A percentile compares a stretch with the other conserved stretches of the same genome.
These are phyloP conservation scores for Exobasidium rhododendri DNA, from an alignment of 1,284 basidiomycete species.

Conservation along the genomic window DNA sequence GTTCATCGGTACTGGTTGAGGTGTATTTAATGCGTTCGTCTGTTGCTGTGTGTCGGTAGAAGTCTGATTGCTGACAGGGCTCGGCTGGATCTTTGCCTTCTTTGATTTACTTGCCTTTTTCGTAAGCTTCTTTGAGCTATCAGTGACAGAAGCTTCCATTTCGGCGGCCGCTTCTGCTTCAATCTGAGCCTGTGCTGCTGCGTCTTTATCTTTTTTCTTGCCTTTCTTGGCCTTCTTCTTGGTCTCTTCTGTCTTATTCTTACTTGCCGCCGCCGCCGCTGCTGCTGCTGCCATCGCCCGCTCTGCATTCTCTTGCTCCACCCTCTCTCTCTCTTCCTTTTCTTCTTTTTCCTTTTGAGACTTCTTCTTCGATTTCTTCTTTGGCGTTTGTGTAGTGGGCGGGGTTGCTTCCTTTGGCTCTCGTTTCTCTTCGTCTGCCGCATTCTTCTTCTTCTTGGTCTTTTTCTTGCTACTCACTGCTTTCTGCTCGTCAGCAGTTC, in stretches of 20 bases:
- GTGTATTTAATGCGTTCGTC: neutral
- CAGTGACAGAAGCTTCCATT: neutral
- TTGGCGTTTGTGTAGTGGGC: constrained; percentile 17
- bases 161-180: neutral
- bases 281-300: constrained; percentile 20
- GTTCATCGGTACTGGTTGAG: neutral
- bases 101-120: neutral
- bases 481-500: neutral
- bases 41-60: neutral
- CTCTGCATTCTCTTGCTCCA: constrained; percentile 32
- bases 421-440: constrained; percentile 2
- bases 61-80: neutral
- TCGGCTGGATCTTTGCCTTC: neutral
- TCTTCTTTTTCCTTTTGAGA: constrained; percentile 31
- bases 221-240: constrained; percentile 38
- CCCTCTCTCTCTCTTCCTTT: constrained; percentile 41
- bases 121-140: neutral
- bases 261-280: constrained; percentile 8
- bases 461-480: neutral
- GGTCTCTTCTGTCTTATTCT: constrained; percentile 15
- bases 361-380: constrained; percentile 40
- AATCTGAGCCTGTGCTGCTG: constrained; percentile 22
- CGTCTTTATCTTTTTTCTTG: constrained; percentile 22
- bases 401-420: neutral
- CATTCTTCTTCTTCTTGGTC: constrained; percentile 12